Conservation (phyloP, 1,284 basidiomycete species). For the Trichosporon coremiiforme region DNA sequence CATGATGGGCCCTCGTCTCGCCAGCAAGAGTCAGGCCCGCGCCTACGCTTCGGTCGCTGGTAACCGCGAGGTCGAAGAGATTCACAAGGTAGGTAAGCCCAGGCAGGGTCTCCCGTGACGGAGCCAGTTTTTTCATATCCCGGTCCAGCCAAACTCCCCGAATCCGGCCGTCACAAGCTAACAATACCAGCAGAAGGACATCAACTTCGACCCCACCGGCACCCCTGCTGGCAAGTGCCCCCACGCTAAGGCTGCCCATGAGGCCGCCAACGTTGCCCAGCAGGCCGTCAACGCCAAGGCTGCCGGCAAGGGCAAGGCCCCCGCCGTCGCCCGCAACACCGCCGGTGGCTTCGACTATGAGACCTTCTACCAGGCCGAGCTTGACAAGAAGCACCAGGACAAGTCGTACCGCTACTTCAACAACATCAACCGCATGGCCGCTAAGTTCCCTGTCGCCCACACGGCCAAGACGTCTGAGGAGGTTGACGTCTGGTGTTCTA, state of each 20-base stretch:
- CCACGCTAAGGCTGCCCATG: constrained; percentile 74
- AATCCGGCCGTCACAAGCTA: constrained; percentile 26
- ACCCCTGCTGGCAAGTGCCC: constrained; percentile 75
- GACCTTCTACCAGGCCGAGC: constrained; percentile 80
- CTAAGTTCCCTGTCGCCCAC: constrained; percentile 94
- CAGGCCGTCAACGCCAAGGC: constrained; percentile 63
- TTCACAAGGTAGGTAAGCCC: constrained; percentile 64
- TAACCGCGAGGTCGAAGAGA: constrained; percentile 73
- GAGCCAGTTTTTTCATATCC: constrained; percentile 19
- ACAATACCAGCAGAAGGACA: constrained; percentile 67
- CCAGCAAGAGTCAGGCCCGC: constrained; percentile 49
- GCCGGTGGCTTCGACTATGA: constrained; percentile 75
- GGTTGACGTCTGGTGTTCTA: constrained; percentile 98
- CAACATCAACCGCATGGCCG: constrained; percentile 96
- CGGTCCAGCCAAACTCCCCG: background rate
- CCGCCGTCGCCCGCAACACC: constrained; percentile 45
- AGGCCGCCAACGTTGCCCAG: constrained; percentile 75
- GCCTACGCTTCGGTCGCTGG: constrained; percentile 81
- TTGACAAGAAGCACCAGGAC: constrained; percentile 98
- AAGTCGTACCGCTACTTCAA: constrained; percentile 96
- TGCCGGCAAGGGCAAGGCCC: constrained; percentile 53
- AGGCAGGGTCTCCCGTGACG: background rate
- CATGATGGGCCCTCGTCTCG: constrained; percentile 87
- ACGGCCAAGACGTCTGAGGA: constrained; percentile 84
- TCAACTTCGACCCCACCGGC: constrained; percentile 59